Conservation (phyloP, 2,329 filamentous ascomycete genomes). For the Colletotrichum noveboracense region DNA sequence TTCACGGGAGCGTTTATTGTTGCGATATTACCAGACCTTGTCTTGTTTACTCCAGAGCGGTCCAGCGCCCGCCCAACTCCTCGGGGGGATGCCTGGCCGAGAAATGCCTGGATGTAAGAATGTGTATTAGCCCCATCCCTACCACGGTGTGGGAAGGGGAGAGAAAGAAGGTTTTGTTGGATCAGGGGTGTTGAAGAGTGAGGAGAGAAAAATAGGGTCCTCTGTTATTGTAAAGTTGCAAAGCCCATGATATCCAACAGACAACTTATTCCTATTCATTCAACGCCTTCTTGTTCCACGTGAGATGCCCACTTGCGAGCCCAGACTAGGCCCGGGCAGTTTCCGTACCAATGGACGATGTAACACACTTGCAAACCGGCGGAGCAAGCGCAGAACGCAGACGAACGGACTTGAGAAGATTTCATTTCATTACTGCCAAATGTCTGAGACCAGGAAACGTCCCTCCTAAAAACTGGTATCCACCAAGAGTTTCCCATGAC, state of each 20-base stretch:
- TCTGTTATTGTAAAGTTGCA: conserved; percentile 11
- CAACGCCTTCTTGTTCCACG: neutral
- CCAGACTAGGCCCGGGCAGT: neutral
- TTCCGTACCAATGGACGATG: neutral
- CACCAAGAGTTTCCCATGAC: neutral
- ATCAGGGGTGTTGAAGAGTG: neutral
- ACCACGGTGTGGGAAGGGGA: neutral
- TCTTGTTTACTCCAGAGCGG: conserved; percentile 6
- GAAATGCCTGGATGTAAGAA: neutral
- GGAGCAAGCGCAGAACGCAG: neutral
- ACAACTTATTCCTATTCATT: conserved; percentile 1
- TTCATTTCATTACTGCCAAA: neutral
- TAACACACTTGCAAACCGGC: neutral
- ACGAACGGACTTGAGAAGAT: neutral
- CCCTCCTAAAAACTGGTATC: neutral
- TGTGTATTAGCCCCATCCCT: neutral
- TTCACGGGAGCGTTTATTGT: conserved; percentile 29
- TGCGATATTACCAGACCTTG: conserved; percentile 12
- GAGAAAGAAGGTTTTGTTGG: neutral
- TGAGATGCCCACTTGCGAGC: neutral
- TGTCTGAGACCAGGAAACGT: neutral
- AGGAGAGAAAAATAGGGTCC: neutral
- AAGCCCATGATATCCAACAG: conserved; percentile 22
- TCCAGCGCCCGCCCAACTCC: neutral
- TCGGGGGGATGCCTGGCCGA: neutral